Conservation (phyloP, 805 yeast species). For the Yarrowia keelungensis region DNA sequence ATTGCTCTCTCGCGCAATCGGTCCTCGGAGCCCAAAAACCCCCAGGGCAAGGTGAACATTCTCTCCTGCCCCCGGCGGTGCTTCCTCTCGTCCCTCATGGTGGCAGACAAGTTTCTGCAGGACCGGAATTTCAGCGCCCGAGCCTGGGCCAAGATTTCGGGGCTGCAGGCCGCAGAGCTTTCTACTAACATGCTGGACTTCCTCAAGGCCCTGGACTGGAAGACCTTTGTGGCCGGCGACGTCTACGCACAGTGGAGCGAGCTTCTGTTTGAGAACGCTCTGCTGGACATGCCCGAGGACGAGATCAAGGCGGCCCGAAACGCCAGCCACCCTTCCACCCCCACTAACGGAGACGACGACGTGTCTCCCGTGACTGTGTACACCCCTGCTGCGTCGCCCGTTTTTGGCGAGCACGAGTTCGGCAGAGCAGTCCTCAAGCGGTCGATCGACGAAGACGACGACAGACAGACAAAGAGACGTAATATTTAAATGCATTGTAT, state of each 20-base stretch:
- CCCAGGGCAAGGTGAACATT: slow-evolving; percentile 27
- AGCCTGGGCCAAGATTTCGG: slow-evolving; percentile 79
- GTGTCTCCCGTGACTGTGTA: slow-evolving; percentile 33
- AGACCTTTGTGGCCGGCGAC: slow-evolving; percentile 59
- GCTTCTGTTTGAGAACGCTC: slow-evolving; percentile 42
- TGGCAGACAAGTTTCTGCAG: slow-evolving; percentile 75
- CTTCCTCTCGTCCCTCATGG: slow-evolving; percentile 69
- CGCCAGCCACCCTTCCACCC: not conserved
- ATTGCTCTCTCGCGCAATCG: slow-evolving; percentile 11
- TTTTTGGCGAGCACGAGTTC: slow-evolving; percentile 31
- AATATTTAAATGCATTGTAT: slow-evolving; percentile 38
- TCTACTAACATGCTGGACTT: slow-evolving; percentile 61
- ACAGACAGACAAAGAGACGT: slow-evolving; percentile 24
- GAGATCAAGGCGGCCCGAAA: not conserved
- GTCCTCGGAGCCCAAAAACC: slow-evolving; percentile 8
- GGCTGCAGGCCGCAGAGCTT: slow-evolving; percentile 61
- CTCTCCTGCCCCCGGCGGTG: slow-evolving; percentile 65
- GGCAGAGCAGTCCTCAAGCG: slow-evolving; percentile 26
- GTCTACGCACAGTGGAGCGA: slow-evolving; percentile 56
- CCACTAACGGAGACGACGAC: slow-evolving; percentile 15
- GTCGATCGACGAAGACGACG: slow-evolving; percentile 24
- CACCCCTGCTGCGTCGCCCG: slow-evolving; percentile 39
- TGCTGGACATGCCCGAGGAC: slow-evolving; percentile 33
- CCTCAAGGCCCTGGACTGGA: slow-evolving; percentile 62
- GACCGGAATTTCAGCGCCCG: slow-evolving; percentile 73